phyloP scores from a whole-genome alignment of 2,329 filamentous ascomycete species.

The Pseudogymnoascus sp. region DNA sequence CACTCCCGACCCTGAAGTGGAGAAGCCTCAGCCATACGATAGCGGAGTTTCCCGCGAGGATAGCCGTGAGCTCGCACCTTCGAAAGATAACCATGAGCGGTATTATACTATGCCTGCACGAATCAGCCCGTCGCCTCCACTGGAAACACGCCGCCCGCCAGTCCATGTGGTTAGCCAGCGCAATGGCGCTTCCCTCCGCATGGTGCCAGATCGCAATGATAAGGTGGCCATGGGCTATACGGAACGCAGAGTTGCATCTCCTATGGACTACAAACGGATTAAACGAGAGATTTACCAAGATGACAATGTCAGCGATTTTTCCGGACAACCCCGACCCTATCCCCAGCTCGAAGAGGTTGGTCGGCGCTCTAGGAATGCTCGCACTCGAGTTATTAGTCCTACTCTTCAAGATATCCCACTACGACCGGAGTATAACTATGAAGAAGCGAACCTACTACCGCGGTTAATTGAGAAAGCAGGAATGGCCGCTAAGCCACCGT shows the following conservation, averaged over 20 bases:
- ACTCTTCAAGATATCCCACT: conserved; percentile 1
- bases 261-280: not conserved
- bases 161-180: not conserved
- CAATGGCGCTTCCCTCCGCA: not conserved
- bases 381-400: not conserved
- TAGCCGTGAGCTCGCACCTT: conserved; percentile 19
- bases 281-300: not conserved
- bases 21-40: not conserved
- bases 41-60: not conserved
- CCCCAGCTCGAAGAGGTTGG: not conserved
- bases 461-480: not conserved
- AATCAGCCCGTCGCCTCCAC: not conserved
- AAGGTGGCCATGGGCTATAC: not conserved
- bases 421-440: not conserved
- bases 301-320: not conserved
- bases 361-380: not conserved
- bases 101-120: conserved; percentile 19
- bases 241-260: not conserved
- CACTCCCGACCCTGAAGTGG: not conserved
- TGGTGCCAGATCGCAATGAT: not conserved
- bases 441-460: conserved; percentile 1
- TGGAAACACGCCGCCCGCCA: not conserved
- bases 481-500: not conserved
- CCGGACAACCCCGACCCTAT: not conserved
- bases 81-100: conserved; percentile 25